Conservation (phyloP, 108 stramenopile species). For the Cylindrotheca fusiformis region DNA sequence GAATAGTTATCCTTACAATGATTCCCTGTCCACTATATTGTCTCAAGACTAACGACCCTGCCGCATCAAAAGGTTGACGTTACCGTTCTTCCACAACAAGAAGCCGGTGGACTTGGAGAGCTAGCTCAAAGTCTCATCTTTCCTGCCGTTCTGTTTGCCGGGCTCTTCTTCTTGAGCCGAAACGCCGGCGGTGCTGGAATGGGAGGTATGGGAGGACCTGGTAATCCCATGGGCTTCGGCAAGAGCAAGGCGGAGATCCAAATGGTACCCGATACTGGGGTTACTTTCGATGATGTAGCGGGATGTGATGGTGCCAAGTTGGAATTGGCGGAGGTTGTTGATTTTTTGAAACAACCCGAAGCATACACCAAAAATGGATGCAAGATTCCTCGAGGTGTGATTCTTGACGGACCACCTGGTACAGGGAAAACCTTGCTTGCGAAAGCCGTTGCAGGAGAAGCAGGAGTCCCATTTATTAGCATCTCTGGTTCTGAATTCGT, state of each 20-base stretch:
- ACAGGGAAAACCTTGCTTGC: conserved; percentile 93
- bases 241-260: conserved; percentile 88
- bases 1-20: conserved; percentile 5
- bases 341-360: conserved; percentile 91
- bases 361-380: conserved; percentile 82
- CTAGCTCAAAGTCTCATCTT: conserved; percentile 80
- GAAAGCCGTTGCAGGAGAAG: conserved; percentile 96
- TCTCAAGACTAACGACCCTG: neutral
- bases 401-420: conserved; percentile 82
- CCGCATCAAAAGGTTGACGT: conserved; percentile 83
- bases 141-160: conserved; percentile 84
- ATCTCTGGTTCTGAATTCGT: conserved; percentile 97
- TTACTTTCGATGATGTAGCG: conserved; percentile 94
- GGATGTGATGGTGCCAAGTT: conserved; percentile 96
- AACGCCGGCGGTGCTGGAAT: conserved; percentile 60
- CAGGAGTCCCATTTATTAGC: conserved; percentile 94
- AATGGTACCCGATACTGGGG: conserved; percentile 84
- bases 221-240: conserved; percentile 89
- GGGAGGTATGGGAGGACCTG: conserved; percentile 61
- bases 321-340: conserved; percentile 92
- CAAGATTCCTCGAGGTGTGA: conserved; percentile 70
- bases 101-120: conserved; percentile 76
- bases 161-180: conserved; percentile 92
- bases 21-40: neutral
- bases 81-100: conserved; percentile 77